Conservation (phyloP, 2,329 filamentous ascomycete species). For the Fusarium transvaalense region DNA sequence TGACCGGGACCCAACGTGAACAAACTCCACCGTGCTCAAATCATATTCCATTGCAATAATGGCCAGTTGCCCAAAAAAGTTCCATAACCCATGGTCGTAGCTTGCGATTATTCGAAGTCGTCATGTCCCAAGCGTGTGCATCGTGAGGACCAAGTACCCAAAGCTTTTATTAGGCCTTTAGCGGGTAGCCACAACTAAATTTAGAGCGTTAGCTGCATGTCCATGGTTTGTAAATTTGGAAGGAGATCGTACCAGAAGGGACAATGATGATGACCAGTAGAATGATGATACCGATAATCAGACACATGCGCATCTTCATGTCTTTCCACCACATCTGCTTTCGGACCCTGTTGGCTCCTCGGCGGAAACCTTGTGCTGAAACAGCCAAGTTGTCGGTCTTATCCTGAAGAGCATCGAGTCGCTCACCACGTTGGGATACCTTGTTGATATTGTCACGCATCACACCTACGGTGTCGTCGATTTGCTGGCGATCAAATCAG, state of each 20-base stretch:
- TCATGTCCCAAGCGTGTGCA: slow-evolving; percentile 43
- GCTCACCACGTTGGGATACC: slow-evolving; percentile 91
- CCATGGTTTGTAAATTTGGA: neutral
- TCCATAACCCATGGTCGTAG: slow-evolving; percentile 49
- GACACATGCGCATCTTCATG: slow-evolving; percentile 99
- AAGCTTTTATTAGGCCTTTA: slow-evolving; percentile 44
- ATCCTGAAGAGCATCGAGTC: slow-evolving; percentile 88
- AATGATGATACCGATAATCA: slow-evolving; percentile 90
- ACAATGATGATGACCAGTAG: slow-evolving; percentile 95
- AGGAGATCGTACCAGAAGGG: slow-evolving; percentile 76
- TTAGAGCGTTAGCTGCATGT: slow-evolving; percentile 25
- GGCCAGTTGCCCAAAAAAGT: slow-evolving; percentile 50
- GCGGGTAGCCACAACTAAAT: slow-evolving; percentile 54
- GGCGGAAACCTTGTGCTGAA: slow-evolving; percentile 94
- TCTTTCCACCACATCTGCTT: slow-evolving; percentile 99
- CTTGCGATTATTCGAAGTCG: slow-evolving; percentile 47
- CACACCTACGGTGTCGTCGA: slow-evolving; percentile 92
- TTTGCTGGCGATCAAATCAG: slow-evolving; percentile 75
- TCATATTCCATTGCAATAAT: slow-evolving; percentile 50
- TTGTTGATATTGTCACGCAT: slow-evolving; percentile 99
- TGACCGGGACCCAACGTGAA: slow-evolving; percentile 49
- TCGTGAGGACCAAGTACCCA: slow-evolving; percentile 48
- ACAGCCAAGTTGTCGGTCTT: slow-evolving; percentile 95
- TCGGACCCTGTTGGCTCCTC: slow-evolving; percentile 94
- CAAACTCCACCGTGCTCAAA: slow-evolving; percentile 55